These are phyloP conservation scores for Phytophthora sp. DNA, from an alignment of 352 stramenopile genomes.

Conservation along the genomic window DNA sequence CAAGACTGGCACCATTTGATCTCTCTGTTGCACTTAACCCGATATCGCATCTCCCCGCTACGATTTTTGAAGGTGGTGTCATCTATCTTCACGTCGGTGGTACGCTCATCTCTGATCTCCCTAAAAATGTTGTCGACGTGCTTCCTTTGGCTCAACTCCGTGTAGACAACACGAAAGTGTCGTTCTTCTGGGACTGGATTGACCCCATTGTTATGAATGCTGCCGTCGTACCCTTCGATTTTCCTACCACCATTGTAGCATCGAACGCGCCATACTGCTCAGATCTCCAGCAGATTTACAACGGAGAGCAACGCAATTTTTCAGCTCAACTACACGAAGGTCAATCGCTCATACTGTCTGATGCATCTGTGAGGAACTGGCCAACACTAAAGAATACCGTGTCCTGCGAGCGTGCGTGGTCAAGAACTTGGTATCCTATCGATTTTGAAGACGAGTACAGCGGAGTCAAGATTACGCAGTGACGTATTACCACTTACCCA, in stretches of 20 bases:
- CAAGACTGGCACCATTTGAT: conserved; percentile 23
- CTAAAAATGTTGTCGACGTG: neutral
- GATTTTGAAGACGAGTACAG: neutral
- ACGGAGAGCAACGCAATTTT: neutral
- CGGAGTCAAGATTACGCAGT: neutral
- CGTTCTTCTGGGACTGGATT: no score
- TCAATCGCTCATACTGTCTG: neutral
- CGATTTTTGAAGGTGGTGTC: neutral
- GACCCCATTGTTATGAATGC: no score
- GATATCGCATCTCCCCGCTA: no score
- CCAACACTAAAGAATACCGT: neutral
- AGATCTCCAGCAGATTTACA: neutral
- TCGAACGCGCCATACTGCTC: neutral
- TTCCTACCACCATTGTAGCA: neutral
- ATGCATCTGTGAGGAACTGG: neutral
- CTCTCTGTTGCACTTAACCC: no score
- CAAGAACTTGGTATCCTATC: neutral
- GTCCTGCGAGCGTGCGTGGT: neutral
- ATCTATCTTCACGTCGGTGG: conserved; percentile 27
- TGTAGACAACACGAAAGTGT: no score
- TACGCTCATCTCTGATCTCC: conserved; percentile 19
- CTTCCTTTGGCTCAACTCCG: no score
- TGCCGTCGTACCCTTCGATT: no score
- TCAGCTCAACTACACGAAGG: neutral
- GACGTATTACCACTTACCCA: no score